These are phyloP conservation scores for Cyberlindnera japonica DNA, from an alignment of 805 yeast species.

Conservation along the genomic window DNA sequence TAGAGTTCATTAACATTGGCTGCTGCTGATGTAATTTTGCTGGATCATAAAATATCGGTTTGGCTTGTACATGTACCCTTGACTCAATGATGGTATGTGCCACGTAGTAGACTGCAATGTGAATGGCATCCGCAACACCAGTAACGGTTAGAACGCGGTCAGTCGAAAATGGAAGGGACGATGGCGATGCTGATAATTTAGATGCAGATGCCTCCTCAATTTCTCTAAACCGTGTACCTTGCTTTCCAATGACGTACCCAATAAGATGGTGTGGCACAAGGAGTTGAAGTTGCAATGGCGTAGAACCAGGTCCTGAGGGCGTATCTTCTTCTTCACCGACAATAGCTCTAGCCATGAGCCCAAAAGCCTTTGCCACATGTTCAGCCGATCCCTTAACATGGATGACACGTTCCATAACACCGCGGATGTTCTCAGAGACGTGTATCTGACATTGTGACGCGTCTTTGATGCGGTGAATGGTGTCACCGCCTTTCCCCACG, in stretches of 20 bases:
- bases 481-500: slow-evolving; percentile 81
- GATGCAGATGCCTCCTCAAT: slow-evolving; percentile 84
- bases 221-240: slow-evolving; percentile 69
- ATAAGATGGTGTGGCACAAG: slow-evolving; percentile 75
- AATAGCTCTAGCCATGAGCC: slow-evolving; percentile 63
- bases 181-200: slow-evolving; percentile 66
- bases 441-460: slow-evolving; percentile 61
- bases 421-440: slow-evolving; percentile 69
- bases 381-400: slow-evolving; percentile 73
- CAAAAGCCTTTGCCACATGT: slow-evolving; percentile 78
- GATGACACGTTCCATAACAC: slow-evolving; percentile 70
- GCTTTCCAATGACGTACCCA: slow-evolving; percentile 79
- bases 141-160: slow-evolving; percentile 67
- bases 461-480: slow-evolving; percentile 59
- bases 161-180: slow-evolving; percentile 68
- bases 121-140: slow-evolving; percentile 86
- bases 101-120: slow-evolving; percentile 74
- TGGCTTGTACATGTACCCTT: slow-evolving; percentile 47
- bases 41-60: slow-evolving; percentile 57
- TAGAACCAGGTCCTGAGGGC: slow-evolving; percentile 53
- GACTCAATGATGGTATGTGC: slow-evolving; percentile 65
- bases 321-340: slow-evolving; percentile 62
- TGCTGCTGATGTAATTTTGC: slow-evolving; percentile 14
- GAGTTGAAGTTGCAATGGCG: slow-evolving; percentile 53
- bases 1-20: slow-evolving; percentile 8